phyloP scores from a whole-genome alignment of 2,329 filamentous ascomycete genomes.

The Sporothrix euskadiensis region DNA sequence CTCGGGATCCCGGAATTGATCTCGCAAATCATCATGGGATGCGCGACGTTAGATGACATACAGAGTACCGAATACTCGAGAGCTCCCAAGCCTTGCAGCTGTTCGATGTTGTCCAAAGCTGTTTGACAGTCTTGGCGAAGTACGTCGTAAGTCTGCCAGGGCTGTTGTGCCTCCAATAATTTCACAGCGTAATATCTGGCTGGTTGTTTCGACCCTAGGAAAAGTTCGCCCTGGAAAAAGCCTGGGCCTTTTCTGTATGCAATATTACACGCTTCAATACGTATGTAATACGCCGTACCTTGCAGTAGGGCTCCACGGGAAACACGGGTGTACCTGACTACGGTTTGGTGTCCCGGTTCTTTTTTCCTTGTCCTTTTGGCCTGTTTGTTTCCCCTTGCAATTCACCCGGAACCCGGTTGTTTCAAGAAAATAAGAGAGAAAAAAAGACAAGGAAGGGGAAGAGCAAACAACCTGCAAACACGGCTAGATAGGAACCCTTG shows the following conservation, averaged over 20 bases:
- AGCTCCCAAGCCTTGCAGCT: background rate
- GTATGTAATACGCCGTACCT: background rate
- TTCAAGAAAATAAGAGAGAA: background rate
- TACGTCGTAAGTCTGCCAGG: background rate
- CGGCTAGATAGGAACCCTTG: background rate
- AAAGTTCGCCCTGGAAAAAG: background rate
- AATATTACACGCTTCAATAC: background rate
- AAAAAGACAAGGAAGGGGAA: no score
- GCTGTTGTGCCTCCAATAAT: background rate
- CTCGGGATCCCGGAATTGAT: background rate
- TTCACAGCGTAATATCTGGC: background rate
- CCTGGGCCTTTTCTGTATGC: background rate
- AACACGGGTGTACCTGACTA: slow-evolving; percentile 13
- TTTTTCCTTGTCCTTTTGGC: background rate
- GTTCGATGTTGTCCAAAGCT: background rate
- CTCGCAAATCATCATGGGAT: background rate
- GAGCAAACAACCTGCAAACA: background rate
- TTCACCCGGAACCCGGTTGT: slow-evolving; percentile 9
- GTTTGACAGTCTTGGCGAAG: background rate
- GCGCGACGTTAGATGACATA: background rate
- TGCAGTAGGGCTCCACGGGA: background rate
- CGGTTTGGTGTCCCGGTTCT: background rate
- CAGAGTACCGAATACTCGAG: no score
- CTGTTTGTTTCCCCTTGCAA: no score
- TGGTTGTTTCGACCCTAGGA: slow-evolving; percentile 18